Base-by-base conservation (phyloP, 176 grass and related monocot genomes). In the Musa beccarii region DNA sequence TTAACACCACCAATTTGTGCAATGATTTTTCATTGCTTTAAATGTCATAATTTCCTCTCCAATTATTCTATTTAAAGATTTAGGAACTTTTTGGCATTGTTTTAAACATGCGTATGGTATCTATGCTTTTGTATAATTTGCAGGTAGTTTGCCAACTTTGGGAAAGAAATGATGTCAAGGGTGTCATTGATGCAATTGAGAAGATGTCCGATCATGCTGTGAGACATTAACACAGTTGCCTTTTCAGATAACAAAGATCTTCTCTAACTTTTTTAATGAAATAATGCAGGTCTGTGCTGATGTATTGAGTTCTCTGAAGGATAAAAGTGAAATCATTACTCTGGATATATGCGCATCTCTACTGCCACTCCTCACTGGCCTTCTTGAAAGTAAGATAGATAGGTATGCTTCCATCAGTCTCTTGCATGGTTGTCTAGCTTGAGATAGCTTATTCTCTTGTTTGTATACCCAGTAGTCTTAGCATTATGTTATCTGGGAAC, bases 171-270 rank as follows among this genome's bases (percentile, higher is more conserved):
- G 91, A 99, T 66, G 57, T 99, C 25, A 89, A 81, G 77, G 91
- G 96, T 79, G 89, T 99, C 74, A 84, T 95, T 25, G 24, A 78
- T 64, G 82, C 86, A 20, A 71, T 99, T 83, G 96, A 89, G 69
- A 94, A 87, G 85, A 99, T 99, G 85, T 87, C 83, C 70, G 96
- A 99, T 92, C 86, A 94, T 86, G 83, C 86, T 81, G 96, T 99
- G 59, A 80, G 91, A 81, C 73, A 63, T 71, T 64, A 70, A 59
- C 4, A 43, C 11, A 8, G 55, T 1, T 52, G 29, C 51, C 74
- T 53, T 79, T 68, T 66, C 14, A 52, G 75, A 72, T 11, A 10
- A 49, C 25, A 69, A 59, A 49, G 52, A 75, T 34, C 19, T 71
- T 51, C 79, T 79, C 61, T 85, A 59, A 74, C 16, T 67, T 81